These are phyloP conservation scores for Ailanthus altissimus DNA, from an alignment of 345 rosid genomes.

Conservation along the genomic window DNA sequence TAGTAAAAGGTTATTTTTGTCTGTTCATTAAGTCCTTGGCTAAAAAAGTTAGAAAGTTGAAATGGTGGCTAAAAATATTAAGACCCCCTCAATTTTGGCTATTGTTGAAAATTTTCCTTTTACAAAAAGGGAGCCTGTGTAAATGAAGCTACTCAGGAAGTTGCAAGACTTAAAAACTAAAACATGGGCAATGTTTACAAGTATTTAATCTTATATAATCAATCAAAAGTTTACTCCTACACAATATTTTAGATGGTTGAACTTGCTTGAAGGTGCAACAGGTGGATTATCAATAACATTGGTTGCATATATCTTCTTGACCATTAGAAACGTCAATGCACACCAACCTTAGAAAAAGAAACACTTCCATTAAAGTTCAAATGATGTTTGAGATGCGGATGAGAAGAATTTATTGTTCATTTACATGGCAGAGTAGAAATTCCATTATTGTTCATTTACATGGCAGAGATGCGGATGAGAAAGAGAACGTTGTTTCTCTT, in stretches of 20 bases:
- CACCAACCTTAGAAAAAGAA: conserved; percentile 42
- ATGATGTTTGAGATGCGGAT: conserved; percentile 5
- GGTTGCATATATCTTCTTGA: conserved; percentile 47
- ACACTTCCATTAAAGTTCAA: conserved; percentile 16
- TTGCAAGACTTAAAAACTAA: not conserved
- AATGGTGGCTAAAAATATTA: no score
- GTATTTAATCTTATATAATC: not conserved
- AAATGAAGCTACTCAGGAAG: not conserved
- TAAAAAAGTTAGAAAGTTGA: no score
- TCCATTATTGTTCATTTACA: no score
- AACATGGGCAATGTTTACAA: not conserved
- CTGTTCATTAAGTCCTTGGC: no score
- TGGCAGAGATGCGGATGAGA: no score
- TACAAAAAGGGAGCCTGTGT: not conserved
- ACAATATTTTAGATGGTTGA: conserved; percentile 12
- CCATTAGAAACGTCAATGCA: conserved; percentile 59
- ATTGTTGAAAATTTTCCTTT: no score
- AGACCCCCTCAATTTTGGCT: no score
- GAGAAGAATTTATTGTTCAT: not conserved
- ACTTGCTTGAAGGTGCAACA: conserved; percentile 56
- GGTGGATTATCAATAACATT: conserved; percentile 53
- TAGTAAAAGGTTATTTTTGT: no score
- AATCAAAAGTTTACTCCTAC: conserved; percentile 1
- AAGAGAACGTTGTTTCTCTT: not conserved
- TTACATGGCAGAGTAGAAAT: not conserved